Evolutionary conservation across 2,329 filamentous ascomycete genomes (phyloP), one percentile per base, ranked within the genome.

Genomic region (Colletotrichum tropicale): DNA sequence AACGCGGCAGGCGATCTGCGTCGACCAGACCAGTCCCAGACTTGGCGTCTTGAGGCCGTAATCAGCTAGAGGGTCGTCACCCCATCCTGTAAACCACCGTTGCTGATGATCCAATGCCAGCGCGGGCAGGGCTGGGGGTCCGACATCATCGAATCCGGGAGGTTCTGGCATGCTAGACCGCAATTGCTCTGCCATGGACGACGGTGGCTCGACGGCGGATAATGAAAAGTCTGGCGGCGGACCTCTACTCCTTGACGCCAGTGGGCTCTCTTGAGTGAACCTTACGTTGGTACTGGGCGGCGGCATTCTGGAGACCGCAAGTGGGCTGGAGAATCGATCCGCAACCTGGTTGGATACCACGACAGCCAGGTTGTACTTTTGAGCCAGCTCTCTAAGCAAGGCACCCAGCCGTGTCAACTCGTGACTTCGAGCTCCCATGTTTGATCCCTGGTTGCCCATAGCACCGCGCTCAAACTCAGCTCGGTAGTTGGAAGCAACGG

Each of bases 301-400:
- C 36, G 79, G 78, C 66, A 78, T 75, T 38, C 78, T 73, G 30
- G 70, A 77, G 21, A 81, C 81, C 26, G 64, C 52, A 8, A 81
- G 71, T 32, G 71, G 76, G 34, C 67, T 81, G 69, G 81, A 78
- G 80, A 99, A 98, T 6, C 96, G 93, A 85, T 99, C 97, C 8
- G 95, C 94, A 34, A 99, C 96, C 84, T 99, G 97, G 82, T 99
- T 99, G 7, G 96, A 94, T 5, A 98, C 94, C 1, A 99, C 96
- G 32, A 99, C 89, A 28, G 96, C 96, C 61, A 98, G 88, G 78
- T 93, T 89, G 81, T 98, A 88, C 56, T 90, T 91, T 48, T 91
- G 90, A 1, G 97, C 97, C 2, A 98, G 86, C 52, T 93, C 90
- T 43, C 96, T 92, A 26, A 99, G 88, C 66, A 95, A 88, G 55